Evolutionary conservation across 2,329 filamentous ascomycete genomes (phyloP), one percentile per base, ranked within the genome.

Genomic region (Scytalidium sp.): DNA sequence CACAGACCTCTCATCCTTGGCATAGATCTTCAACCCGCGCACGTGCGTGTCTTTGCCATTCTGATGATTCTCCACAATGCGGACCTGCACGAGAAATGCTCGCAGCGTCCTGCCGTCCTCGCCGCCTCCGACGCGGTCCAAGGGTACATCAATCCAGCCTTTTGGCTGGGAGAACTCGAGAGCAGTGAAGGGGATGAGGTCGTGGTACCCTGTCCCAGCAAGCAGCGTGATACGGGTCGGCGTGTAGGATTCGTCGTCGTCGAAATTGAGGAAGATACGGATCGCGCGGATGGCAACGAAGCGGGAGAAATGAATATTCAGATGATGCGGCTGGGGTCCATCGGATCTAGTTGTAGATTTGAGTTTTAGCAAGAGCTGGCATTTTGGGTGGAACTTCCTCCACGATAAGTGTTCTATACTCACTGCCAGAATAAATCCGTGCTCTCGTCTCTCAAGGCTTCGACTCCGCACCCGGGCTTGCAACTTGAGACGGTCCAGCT

Each of bases 31-130:
- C 67, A 99, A 80, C 2, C 91, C 93, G 15, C 94, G 81, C 20
- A 99, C 80, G 74, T 99, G 94, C n/a, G 94, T 99, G 67, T 99
- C 94, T 68, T 99, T 99, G 56, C 94, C 94, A 67, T 99, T 99
- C 71, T 99, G 94, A 67, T 99, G 94, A 64, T 99, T 99, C 72
- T 97, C 94, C 46, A 93, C 80, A 44, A 99, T 86, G 58, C 88
- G 85, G 63, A 97, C 85, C 68, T 97, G 92, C 22, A 99, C 78
- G 23, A 97, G 83, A 72, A 93, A 96, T 15, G 89, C 91, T 52
- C 92, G 84, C 17, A 97, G 80, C 1, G 92, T 88, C 60, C 85
- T 87, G 39, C 80, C 87, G 62, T 83, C 84, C 15, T 82, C 82
- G 3, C 69, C 64, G 20, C 65, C 64, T 13, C 64, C 84, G 2